Conservation (phyloP, 1,284 basidiomycete genomes). For the Gomphus sp. region DNA sequence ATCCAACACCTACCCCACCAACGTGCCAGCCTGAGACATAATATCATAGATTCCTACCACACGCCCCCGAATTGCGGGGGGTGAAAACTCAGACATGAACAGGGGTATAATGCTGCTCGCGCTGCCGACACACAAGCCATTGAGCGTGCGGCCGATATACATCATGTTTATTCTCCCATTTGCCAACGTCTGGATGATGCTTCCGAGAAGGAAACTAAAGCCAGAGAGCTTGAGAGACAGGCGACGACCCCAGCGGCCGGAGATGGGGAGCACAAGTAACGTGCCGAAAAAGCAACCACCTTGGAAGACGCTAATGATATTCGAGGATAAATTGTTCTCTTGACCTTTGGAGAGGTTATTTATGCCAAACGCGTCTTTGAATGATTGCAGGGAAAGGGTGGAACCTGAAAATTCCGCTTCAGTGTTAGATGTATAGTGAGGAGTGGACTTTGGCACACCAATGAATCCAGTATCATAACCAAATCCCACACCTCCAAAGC, state of each 20-base stretch:
- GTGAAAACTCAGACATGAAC: too few relatives aligned
- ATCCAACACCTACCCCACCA: conserved; percentile 25
- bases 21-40: conserved; percentile 15
- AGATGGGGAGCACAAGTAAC: conserved; percentile 17
- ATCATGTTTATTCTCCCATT: too few relatives aligned
- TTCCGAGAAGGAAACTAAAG: too few relatives aligned
- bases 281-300: conserved; percentile 32
- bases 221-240: conserved; percentile 17
- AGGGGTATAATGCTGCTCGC: too few relatives aligned
- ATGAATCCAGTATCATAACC: conserved; percentile 40
- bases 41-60: too few relatives aligned
- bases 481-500: conserved; percentile 15
- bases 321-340: conserved; percentile 29
- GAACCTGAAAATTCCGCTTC: conserved; percentile 10
- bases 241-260: conserved; percentile 15
- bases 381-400: conserved; percentile 30
- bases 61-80: too few relatives aligned
- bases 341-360: conserved; percentile 22
- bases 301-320: conserved; percentile 41
- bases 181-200: too few relatives aligned
- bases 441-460: conserved; percentile 21
- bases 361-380: conserved; percentile 34
- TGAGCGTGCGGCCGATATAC: too few relatives aligned
- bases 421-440: conserved; percentile 4
- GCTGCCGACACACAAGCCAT: too few relatives aligned